A percentile compares a stretch with the other conserved stretches of the same genome.
phyloP scores from a whole-genome alignment of 768 basidiomycete species.

The Tulasnella sp. region DNA sequence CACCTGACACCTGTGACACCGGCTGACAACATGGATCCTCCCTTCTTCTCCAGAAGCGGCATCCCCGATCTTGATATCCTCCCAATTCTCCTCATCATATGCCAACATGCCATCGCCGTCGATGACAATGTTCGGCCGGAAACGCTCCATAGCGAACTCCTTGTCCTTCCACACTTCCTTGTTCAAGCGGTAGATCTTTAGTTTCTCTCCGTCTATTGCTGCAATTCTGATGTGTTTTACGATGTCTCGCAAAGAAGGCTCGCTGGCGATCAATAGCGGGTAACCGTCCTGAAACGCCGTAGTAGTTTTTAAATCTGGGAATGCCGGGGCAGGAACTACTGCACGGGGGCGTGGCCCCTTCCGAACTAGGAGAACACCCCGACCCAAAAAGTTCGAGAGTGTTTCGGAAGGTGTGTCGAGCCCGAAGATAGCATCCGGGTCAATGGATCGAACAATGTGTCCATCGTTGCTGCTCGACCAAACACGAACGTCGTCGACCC shows the following conservation, averaged over 20 bases:
- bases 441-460: conserved; percentile 45
- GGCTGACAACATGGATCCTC: conserved; percentile 49
- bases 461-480: conserved; percentile 49
- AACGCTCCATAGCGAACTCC: conserved; percentile 52
- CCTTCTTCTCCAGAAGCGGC: conserved; percentile 8
- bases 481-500: conserved; percentile 44
- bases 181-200: background rate
- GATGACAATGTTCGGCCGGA: conserved; percentile 67
- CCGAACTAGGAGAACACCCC: conserved; percentile 50
- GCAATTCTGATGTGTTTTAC: conserved; percentile 37
- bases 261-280: conserved; percentile 55
- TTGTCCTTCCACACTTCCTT: conserved; percentile 39
- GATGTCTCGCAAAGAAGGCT: conserved; percentile 50
- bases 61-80: conserved; percentile 46
- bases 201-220: conserved; percentile 26
- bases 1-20: conserved; percentile 65
- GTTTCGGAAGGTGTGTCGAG: conserved; percentile 36
- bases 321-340: conserved; percentile 41
- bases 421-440: conserved; percentile 24
- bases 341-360: conserved; percentile 51
- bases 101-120: conserved; percentile 46
- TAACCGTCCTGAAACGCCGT: conserved; percentile 54
- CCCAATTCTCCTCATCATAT: conserved; percentile 63
- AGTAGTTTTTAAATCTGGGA: conserved; percentile 45
- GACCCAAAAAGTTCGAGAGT: conserved; percentile 52